These are phyloP conservation scores for Neocatenulostroma microsporum DNA, from an alignment of 2,329 filamentous ascomycete genomes.

Conservation along the genomic window DNA sequence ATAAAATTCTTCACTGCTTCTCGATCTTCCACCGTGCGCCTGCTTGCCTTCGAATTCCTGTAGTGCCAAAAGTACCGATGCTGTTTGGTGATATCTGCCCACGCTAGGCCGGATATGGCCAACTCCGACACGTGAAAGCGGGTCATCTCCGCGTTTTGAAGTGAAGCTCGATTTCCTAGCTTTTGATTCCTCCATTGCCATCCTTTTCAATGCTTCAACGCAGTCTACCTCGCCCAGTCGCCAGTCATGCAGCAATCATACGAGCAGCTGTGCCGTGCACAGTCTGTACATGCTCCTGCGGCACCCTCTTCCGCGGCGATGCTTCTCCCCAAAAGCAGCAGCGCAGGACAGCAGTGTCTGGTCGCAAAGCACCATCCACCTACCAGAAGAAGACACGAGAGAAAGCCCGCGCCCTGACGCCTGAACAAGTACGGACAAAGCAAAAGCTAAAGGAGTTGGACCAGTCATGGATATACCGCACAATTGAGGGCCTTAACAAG, in stretches of 20 bases:
- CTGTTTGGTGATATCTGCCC: too few relatives aligned
- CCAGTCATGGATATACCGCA: neutral
- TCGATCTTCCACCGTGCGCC: too few relatives aligned
- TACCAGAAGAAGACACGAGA: neutral
- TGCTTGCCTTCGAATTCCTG: too few relatives aligned
- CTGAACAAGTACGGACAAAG: neutral
- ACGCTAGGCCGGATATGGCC: too few relatives aligned
- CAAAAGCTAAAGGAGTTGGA: neutral
- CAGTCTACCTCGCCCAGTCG: constrained; percentile 9
- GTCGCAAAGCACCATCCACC: constrained; percentile 11
- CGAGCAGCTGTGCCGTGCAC: constrained; percentile 6
- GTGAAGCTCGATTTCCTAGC: too few relatives aligned
- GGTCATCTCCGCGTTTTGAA: too few relatives aligned
- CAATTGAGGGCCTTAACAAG: neutral
- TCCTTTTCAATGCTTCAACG: constrained; percentile 14
- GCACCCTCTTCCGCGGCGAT: constrained; percentile 5
- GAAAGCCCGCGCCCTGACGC: neutral
- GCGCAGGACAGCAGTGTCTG: constrained; percentile 3
- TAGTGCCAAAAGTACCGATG: too few relatives aligned
- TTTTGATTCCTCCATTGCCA: neutral
- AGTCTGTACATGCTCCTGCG: constrained; percentile 16
- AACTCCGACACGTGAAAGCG: too few relatives aligned
- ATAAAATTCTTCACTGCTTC: too few relatives aligned
- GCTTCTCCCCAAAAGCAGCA: neutral
- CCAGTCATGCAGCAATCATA: constrained; percentile 1